Evolutionary conservation across 176 grass and related monocot species (phyloP).

Genomic region (Aechmea fasciata): DNA sequence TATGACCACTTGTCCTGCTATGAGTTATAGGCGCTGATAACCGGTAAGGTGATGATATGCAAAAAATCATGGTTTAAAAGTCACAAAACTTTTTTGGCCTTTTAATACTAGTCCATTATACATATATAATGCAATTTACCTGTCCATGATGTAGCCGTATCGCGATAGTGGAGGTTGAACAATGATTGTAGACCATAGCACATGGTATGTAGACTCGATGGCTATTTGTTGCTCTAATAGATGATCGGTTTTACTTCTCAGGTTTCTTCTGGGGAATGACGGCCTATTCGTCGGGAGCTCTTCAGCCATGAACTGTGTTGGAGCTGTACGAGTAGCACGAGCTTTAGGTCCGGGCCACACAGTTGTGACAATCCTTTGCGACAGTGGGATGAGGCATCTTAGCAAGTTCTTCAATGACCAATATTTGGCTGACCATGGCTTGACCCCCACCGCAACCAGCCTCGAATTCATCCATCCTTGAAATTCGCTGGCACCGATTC

Average conservation of each 20-base stretch:
- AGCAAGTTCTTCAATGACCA: constrained; percentile 87
- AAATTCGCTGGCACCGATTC: constrained; percentile 9
- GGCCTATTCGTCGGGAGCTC: constrained; percentile 89
- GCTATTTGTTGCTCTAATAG: too few relatives aligned
- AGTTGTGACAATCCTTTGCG: constrained; percentile 85
- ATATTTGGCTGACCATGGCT: constrained; percentile 70
- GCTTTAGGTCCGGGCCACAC: constrained; percentile 87
- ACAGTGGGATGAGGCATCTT: constrained; percentile 90
- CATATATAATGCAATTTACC: too few relatives aligned
- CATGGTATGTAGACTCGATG: too few relatives aligned
- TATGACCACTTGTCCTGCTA: neutral
- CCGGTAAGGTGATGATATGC: too few relatives aligned
- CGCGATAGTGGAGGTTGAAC: too few relatives aligned
- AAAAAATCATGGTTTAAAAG: too few relatives aligned
- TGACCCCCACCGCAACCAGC: constrained; percentile 44
- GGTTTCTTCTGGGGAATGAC: constrained; percentile 85
- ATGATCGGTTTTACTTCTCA: constrained; percentile 1
- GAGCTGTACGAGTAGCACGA: constrained; percentile 63
- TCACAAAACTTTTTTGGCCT: too few relatives aligned
- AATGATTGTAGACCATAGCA: too few relatives aligned
- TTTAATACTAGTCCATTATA: too few relatives aligned
- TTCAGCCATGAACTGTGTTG: constrained; percentile 96
- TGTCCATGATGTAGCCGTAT: too few relatives aligned
- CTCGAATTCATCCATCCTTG: constrained; percentile 52
- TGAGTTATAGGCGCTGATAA: too few relatives aligned